Conservation (phyloP, 148 eudicot species). For the Agrostemma githago region DNA sequence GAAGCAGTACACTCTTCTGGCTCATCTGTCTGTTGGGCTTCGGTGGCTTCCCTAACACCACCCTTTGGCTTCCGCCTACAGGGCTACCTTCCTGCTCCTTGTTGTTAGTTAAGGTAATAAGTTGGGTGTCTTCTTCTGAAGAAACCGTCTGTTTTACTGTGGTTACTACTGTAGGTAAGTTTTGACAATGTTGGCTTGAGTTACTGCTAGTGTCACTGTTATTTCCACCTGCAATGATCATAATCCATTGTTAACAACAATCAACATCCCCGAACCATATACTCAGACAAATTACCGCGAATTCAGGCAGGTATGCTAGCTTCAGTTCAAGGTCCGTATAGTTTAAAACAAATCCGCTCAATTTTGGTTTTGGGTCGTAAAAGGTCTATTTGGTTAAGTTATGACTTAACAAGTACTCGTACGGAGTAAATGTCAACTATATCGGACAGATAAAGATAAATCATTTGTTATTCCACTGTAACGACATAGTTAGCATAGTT, state of each 20-base stretch:
- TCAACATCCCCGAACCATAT: background rate
- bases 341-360: too few species aligned
- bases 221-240: slow-evolving; percentile 2
- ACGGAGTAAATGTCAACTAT: too few species aligned
- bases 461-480: too few species aligned
- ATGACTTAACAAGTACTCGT: too few species aligned
- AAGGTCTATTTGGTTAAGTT: too few species aligned
- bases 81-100: slow-evolving; percentile 12
- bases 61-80: slow-evolving; percentile 20
- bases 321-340: too few species aligned
- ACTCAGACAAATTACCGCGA: too few species aligned
- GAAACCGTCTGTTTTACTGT: slow-evolving; percentile 15
- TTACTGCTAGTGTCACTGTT: slow-evolving; percentile 16
- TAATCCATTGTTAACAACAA: background rate
- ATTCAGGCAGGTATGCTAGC: too few species aligned
- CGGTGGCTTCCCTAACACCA: slow-evolving; percentile 32
- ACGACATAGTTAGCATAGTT: background rate
- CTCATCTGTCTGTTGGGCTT: slow-evolving; percentile 23
- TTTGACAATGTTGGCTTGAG: slow-evolving; percentile 3
- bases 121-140: background rate
- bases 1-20: slow-evolving; percentile 20
- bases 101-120: background rate
- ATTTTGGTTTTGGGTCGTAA: too few species aligned
- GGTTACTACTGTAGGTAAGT: slow-evolving; percentile 4
- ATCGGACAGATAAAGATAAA: too few species aligned